Percentiles rank a stretch among this genome's conserved stretches.
Conservation (phyloP, 2,329 filamentous ascomycete species). For the Cladosporium sp. region DNA sequence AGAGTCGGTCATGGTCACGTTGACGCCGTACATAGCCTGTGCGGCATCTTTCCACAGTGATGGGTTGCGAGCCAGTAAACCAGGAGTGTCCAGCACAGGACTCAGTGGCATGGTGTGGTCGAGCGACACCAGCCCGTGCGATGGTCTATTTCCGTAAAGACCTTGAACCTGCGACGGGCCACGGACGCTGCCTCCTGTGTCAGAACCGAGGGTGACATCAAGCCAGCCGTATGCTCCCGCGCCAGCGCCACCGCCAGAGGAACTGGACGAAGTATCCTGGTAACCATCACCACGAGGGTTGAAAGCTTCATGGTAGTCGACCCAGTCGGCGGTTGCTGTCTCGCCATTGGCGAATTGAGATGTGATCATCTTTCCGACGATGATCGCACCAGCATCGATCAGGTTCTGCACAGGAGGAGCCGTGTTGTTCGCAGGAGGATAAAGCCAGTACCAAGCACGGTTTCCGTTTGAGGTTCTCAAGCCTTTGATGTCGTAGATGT, state of each 20-base stretch:
- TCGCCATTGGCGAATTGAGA: conserved; percentile 47
- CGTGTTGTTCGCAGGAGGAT: conserved; percentile 47
- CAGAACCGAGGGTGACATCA: conserved; percentile 49
- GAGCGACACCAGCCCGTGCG: conserved; percentile 45
- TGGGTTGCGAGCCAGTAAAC: conserved; percentile 45
- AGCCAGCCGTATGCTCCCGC: conserved; percentile 48
- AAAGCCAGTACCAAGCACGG: conserved; percentile 56
- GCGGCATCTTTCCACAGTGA: conserved; percentile 42
- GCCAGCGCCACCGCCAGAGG: conserved; percentile 44
- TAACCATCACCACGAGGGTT: conserved; percentile 46
- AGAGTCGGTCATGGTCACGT: conserved; percentile 40
- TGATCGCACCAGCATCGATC: conserved; percentile 57
- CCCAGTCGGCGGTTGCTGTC: conserved; percentile 51
- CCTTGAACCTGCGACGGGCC: conserved; percentile 49
- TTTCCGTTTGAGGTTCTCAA: conserved; percentile 57
- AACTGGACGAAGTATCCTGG: conserved; percentile 47
- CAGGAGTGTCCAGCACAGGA: conserved; percentile 46
- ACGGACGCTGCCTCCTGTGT: conserved; percentile 51
- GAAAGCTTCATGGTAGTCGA: conserved; percentile 45
- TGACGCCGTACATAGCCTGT: conserved; percentile 43
- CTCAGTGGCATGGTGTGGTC: conserved; percentile 49
- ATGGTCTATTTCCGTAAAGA: conserved; percentile 50
- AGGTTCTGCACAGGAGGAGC: conserved; percentile 48
- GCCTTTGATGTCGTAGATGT: conserved; percentile 59
- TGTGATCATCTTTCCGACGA: conserved; percentile 47